Conservation (phyloP, 306 rosid species). For the Lablab purpureus region DNA sequence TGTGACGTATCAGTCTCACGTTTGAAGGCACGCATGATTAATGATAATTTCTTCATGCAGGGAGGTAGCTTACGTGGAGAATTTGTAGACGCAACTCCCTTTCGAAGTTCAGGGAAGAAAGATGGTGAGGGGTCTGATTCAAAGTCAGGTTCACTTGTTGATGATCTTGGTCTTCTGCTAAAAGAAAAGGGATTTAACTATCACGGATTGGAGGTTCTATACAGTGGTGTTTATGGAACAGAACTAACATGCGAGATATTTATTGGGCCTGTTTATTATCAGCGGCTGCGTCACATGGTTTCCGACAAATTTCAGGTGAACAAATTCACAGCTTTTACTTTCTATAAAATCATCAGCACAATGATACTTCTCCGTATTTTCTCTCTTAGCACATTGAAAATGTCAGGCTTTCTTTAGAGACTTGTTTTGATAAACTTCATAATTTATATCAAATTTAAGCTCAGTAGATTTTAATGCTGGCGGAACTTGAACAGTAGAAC, state of each 20-base stretch:
- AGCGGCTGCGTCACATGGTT: constrained; percentile 95
- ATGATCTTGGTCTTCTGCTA: constrained; percentile 83
- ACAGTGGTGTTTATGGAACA: constrained; percentile 94
- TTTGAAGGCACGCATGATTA: constrained; percentile 2
- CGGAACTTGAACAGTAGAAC: neutral
- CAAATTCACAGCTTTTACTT: constrained; percentile 18
- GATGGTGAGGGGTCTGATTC: constrained; percentile 50
- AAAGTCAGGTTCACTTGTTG: constrained; percentile 69
- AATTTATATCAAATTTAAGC: neutral
- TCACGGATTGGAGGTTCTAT: constrained; percentile 88
- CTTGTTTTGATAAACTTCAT: neutral
- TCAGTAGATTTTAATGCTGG: neutral
- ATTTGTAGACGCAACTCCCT: constrained; percentile 87
- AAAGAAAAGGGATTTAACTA: constrained; percentile 86
- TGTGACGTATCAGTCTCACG: neutral
- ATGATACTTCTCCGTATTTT: neutral
- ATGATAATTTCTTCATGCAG: constrained; percentile 54
- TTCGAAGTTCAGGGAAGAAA: constrained; percentile 64
- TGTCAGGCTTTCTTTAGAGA: neutral
- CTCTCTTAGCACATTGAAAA: neutral
- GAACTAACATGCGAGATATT: constrained; percentile 91
- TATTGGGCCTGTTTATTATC: constrained; percentile 97
- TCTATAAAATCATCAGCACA: constrained; percentile 20
- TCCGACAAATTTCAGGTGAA: constrained; percentile 94
- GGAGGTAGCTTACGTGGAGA: constrained; percentile 89